Conservation (phyloP, 2,329 filamentous ascomycete genomes). For the Ceratocystis harringtonii region DNA sequence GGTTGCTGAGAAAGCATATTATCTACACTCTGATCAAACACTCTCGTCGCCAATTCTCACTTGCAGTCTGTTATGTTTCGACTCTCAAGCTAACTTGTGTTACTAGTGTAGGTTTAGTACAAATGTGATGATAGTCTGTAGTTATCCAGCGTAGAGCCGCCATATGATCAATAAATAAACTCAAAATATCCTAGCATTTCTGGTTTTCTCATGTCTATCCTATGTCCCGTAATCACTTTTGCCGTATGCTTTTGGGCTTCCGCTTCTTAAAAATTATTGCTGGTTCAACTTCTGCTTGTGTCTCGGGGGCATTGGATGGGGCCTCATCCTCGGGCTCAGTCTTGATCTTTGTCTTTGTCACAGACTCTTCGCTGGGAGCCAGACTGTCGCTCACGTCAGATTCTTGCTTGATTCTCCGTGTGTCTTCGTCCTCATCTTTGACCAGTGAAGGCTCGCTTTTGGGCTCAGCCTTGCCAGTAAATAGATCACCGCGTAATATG, state of each 20-base stretch:
- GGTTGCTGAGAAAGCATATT: constrained; percentile 16
- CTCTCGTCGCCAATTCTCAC: background rate
- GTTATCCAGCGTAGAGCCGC: too few relatives aligned
- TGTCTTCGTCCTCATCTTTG: background rate
- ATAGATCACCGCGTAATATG: constrained; percentile 32
- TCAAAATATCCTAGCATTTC: too few relatives aligned
- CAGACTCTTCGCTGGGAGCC: background rate
- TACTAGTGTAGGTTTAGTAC: background rate
- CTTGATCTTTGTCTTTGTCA: constrained; percentile 20
- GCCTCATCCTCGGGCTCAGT: constrained; percentile 19
- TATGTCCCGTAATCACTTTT: constrained; percentile 30
- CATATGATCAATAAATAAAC: too few relatives aligned
- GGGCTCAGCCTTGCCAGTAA: constrained; percentile 8
- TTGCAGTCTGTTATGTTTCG: background rate
- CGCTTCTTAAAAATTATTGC: constrained; percentile 59
- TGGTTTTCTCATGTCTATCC: background rate
- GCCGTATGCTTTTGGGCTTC: constrained; percentile 50
- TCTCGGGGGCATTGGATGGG: constrained; percentile 18
- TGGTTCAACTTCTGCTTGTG: constrained; percentile 24
- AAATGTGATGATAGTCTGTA: too few relatives aligned
- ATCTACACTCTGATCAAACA: constrained; percentile 17
- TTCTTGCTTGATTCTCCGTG: background rate
- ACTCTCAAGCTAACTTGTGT: background rate
- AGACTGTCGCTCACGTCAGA: background rate
- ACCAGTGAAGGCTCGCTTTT: background rate